These are phyloP conservation scores for Brassica nigra DNA, from an alignment of 345 rosid genomes.

Conservation along the genomic window DNA sequence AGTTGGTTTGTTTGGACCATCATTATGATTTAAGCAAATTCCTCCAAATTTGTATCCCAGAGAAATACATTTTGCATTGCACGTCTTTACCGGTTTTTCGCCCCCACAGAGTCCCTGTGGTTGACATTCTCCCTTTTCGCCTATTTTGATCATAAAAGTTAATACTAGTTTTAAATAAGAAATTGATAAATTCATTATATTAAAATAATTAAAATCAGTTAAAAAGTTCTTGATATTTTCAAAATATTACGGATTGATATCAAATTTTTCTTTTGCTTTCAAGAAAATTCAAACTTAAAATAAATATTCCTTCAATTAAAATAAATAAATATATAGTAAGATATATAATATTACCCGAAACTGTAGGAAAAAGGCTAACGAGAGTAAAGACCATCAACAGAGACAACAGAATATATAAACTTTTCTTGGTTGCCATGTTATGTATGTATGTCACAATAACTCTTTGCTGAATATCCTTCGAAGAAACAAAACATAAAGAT, in stretches of 20 bases:
- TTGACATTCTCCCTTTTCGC: not conserved
- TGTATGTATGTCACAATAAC: not conserved
- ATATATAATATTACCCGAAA: not conserved
- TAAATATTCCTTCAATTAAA: not conserved
- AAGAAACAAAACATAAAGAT: not conserved
- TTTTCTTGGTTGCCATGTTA: not conserved
- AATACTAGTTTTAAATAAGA: no score
- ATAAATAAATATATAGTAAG: no score
- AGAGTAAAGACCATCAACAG: not conserved
- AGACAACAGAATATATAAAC: not conserved
- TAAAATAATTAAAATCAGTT: no score
- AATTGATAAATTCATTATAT: not conserved
- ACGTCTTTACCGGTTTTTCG: not conserved
- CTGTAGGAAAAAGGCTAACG: not conserved
- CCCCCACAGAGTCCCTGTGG: not conserved
- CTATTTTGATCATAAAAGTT: not conserved
- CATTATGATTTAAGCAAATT: not conserved
- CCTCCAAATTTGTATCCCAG: not conserved
- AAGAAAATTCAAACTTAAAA: not conserved
- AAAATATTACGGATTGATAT: not conserved
- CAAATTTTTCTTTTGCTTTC: not conserved
- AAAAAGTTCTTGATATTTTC: not conserved
- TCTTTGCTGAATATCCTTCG: not conserved
- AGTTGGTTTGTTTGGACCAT: not conserved
- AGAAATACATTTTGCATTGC: not conserved